Evolutionary conservation across 352 stramenopile genomes (phyloP).

Genomic region (Thalassiosira delicatula): DNA sequence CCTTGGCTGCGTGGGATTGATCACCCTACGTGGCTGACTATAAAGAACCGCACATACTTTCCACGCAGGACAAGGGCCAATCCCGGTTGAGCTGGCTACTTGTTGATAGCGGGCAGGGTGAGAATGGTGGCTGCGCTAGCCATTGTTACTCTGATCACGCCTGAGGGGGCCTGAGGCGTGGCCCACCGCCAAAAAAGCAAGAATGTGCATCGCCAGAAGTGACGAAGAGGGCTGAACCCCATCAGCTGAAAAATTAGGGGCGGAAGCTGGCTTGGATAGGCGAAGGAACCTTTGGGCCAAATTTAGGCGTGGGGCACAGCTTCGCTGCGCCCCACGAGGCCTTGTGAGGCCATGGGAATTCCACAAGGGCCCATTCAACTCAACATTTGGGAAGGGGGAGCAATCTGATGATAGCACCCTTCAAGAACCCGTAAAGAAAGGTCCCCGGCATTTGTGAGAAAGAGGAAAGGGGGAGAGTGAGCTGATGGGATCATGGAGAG

Average conservation of each 20-base stretch:
- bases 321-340: background rate
- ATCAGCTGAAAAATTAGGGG: background rate
- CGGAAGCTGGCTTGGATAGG: background rate
- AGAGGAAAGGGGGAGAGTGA: too few species aligned
- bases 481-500: too few species aligned
- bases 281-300: background rate
- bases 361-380: background rate
- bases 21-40: background rate
- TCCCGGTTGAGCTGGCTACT: background rate
- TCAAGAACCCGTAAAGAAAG: background rate
- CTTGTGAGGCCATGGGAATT: background rate
- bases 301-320: background rate
- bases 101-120: background rate
- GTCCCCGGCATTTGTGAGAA: background rate
- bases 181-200: background rate
- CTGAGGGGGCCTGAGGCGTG: background rate
- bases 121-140: background rate
- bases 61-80: background rate
- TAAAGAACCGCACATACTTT: background rate
- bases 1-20: background rate
- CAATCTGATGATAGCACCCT: background rate
- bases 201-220: background rate
- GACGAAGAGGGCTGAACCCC: background rate
- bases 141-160: background rate
- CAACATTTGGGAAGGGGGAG: background rate